Conservation (phyloP, 768 basidiomycete genomes). For the Cyclocybe cylindracea region DNA sequence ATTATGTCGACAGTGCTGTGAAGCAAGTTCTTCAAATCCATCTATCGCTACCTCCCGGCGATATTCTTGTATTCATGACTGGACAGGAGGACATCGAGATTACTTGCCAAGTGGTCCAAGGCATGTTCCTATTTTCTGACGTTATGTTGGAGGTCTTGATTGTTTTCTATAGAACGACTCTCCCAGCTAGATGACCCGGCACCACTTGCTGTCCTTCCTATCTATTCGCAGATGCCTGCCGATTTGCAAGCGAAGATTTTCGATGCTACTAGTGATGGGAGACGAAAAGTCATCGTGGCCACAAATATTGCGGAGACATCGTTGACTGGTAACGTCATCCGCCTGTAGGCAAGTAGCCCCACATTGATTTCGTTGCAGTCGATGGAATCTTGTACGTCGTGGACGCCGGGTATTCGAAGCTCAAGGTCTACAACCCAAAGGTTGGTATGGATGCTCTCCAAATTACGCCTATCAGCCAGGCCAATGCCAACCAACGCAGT, state of each 20-base stretch:
- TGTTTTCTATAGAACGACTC: constrained; percentile 70
- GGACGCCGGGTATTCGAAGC: constrained; percentile 94
- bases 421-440: constrained; percentile 98
- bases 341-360: constrained; percentile 7
- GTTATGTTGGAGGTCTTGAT: constrained; percentile 4
- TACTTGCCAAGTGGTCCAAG: constrained; percentile 91
- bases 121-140: constrained; percentile 38
- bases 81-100: constrained; percentile 99
- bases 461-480: constrained; percentile 98
- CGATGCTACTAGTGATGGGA: constrained; percentile 89
- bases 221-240: constrained; percentile 99
- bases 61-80: constrained; percentile 99
- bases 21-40: constrained; percentile 98
- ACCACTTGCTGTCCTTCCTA: constrained; percentile 88
- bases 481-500: constrained; percentile 94
- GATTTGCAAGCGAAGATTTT: constrained; percentile 99
- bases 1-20: constrained; percentile 97
- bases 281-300: constrained; percentile 96
- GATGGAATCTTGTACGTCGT: constrained; percentile 98
- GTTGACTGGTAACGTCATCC: constrained; percentile 65
- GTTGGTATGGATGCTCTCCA: constrained; percentile 99
- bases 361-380: constrained; percentile 46
- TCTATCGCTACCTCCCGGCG: constrained; percentile 87
- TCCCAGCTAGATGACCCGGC: constrained; percentile 90
- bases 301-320: constrained; percentile 99